Evolutionary conservation across 768 basidiomycete genomes (phyloP), one percentile per base, ranked within the genome.

Genomic region (Cystoderma amianthinum): DNA sequence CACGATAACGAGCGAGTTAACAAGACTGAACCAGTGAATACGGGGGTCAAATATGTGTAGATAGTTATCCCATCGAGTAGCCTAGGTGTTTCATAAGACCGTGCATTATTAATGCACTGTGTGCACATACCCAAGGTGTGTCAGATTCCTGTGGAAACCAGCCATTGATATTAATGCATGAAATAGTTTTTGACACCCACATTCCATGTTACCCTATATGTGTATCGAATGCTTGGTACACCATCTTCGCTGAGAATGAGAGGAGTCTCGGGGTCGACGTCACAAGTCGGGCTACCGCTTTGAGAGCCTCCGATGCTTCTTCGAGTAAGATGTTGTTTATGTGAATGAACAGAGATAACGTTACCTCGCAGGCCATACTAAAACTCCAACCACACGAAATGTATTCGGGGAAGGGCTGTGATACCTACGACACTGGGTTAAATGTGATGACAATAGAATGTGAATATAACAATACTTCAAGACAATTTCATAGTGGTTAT

Each of bases 41-140:
- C 82, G 79, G 34, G 90, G 91, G 53, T 94, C 91, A 50, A 92
- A 88, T 39, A 95, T 85, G 52, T 92, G 90, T 15, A 97, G 77
- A 57, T 98, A 98, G 52, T 85, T 85, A 57, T 98, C 95, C 94
- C 95, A 98, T 38, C 95, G 74, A 3, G 93, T 89, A 3, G 92
- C 94, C 90, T 91, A 47, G 15, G 42, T 30, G 42, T 28, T 36
- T n/a, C 3, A 30, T 47, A 5, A 35, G 19, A 28, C 7, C 25
- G 25, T 28, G 25, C n/a, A 28, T 28, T 7, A 7, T 28, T 28
- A 28, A n/a, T 28, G n/a, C 25, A 7, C 25, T 7, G 25, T 28
- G 25, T 36, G 11, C 20, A 49, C 57, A 41, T 59, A 82, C 84
- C 88, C 88, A 92, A 39, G 85, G 84, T 9, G 86, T 89, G 46